phyloP scores from a whole-genome alignment of 805 yeast genomes.

The Ascoidea asiatica region DNA sequence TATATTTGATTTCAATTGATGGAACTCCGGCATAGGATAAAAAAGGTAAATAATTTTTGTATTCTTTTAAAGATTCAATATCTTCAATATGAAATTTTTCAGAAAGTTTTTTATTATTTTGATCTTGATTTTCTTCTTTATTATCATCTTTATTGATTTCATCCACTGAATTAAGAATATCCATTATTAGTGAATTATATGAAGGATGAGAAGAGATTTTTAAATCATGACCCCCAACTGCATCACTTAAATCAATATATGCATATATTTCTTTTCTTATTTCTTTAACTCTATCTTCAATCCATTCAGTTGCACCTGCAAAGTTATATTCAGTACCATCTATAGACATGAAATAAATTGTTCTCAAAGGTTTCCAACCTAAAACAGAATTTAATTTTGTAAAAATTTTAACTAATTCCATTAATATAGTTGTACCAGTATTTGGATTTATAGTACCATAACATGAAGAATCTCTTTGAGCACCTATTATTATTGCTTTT shows the following conservation, averaged over 20 bases:
- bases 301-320: constrained; percentile 78
- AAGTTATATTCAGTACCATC: constrained; percentile 70
- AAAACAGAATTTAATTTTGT: constrained; percentile 46
- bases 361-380: constrained; percentile 75
- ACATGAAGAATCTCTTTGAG: constrained; percentile 67
- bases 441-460: constrained; percentile 61
- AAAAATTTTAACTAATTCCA: constrained; percentile 60
- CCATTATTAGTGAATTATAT: constrained; percentile 24
- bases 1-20: constrained; percentile 43
- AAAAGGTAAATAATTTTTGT: constrained; percentile 61
- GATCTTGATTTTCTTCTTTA: not conserved
- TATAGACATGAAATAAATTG: constrained; percentile 72
- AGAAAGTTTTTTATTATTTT: not conserved
- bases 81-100: constrained; percentile 1
- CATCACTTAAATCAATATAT: constrained; percentile 62
- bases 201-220: constrained; percentile 54
- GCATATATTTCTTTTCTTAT: constrained; percentile 50
- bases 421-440: constrained; percentile 60
- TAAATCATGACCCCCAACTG: constrained; percentile 37
- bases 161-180: constrained; percentile 10
- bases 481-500: constrained; percentile 65
- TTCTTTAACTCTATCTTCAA: constrained; percentile 39
- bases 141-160: constrained; percentile 12
- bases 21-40: constrained; percentile 55
- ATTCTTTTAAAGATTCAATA: constrained; percentile 20